Conservation (phyloP, 2,329 filamentous ascomycete genomes). For the Colletotrichum kahawae region DNA sequence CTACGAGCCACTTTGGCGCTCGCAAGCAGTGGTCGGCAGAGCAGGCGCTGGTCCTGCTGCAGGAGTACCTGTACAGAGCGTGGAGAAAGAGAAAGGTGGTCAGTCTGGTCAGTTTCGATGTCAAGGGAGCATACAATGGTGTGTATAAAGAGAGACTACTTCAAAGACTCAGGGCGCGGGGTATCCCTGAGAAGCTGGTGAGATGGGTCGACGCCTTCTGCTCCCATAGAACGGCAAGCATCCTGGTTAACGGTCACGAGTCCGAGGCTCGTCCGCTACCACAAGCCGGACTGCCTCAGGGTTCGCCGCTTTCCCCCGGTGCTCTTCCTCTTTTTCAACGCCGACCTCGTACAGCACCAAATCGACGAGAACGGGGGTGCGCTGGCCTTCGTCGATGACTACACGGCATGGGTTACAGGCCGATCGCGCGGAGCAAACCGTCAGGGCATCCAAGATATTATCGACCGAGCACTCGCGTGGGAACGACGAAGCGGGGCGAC, state of each 20-base stretch:
- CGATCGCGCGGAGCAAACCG: conserved; percentile 11
- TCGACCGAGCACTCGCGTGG: conserved; percentile 25
- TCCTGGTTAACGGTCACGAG: conserved; percentile 25
- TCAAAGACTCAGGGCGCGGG: conserved; percentile 24
- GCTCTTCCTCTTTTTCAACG: conserved; percentile 37
- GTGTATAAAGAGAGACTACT: conserved; percentile 37
- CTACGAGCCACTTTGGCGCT: background rate
- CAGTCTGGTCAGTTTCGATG: conserved; percentile 40
- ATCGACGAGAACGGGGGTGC: conserved; percentile 25
- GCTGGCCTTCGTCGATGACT: background rate
- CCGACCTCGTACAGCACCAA: conserved; percentile 28
- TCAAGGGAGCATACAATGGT: conserved; percentile 45
- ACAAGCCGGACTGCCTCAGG: conserved; percentile 32
- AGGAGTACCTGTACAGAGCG: background rate
- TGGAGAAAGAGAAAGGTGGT: conserved; percentile 27
- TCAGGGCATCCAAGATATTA: conserved; percentile 25
- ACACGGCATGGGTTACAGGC: background rate
- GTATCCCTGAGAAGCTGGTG: conserved; percentile 23
- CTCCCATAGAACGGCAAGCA: conserved; percentile 24
- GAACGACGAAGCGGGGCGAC: conserved; percentile 28
- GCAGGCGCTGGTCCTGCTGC: background rate
- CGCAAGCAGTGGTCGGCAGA: background rate
- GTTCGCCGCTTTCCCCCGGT: conserved; percentile 39
- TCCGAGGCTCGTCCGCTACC: conserved; percentile 19
- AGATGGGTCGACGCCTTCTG: conserved; percentile 29